These are phyloP conservation scores for Sporisorium iseilematis-ciliati DNA, from an alignment of 1,284 basidiomycete genomes.

Conservation along the genomic window DNA sequence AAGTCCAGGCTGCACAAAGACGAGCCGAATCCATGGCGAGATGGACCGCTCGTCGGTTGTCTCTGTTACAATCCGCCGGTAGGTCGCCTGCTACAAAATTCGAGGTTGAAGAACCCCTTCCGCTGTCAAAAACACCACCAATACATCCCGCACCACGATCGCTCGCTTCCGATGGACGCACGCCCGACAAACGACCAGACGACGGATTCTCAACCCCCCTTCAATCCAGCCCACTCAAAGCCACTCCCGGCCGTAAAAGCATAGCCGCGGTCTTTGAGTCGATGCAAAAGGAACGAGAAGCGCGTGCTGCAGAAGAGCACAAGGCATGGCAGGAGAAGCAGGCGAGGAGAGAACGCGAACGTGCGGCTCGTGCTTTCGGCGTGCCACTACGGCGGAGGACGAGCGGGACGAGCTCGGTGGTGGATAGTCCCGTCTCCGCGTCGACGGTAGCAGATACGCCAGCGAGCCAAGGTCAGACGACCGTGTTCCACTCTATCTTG, in stretches of 20 bases:
- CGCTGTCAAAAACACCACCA: slow-evolving; percentile 2
- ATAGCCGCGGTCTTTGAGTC: slow-evolving; percentile 52
- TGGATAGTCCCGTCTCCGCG: slow-evolving; percentile 23
- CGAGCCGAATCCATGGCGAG: slow-evolving; percentile 41
- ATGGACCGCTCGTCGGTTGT: slow-evolving; percentile 34
- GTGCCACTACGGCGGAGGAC: slow-evolving; percentile 15
- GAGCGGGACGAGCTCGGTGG: slow-evolving; percentile 15
- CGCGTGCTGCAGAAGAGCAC: slow-evolving; percentile 34
- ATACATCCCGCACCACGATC: slow-evolving; percentile 7
- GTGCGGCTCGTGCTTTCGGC: slow-evolving; percentile 42
- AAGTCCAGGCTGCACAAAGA: slow-evolving; percentile 15
- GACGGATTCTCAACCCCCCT: slow-evolving; percentile 2
- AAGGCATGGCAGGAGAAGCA: slow-evolving; percentile 45
- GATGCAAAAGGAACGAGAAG: slow-evolving; percentile 49
- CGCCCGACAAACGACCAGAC: slow-evolving; percentile 7
- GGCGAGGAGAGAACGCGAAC: slow-evolving; percentile 39
- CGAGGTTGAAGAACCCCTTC: neutral
- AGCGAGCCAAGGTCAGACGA: neutral
- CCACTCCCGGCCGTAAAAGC: slow-evolving; percentile 37
- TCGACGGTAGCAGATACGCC: slow-evolving; percentile 8
- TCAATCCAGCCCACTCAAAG: slow-evolving; percentile 10
- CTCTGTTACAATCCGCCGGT: slow-evolving; percentile 2
- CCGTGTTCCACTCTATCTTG: slow-evolving; percentile 3
- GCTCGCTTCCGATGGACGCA: slow-evolving; percentile 15
- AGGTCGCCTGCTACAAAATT: slow-evolving; percentile 4